Base-by-base conservation (phyloP, 495 filamentous ascomycete genomes). In the Talaromyces adpressus region DNA sequence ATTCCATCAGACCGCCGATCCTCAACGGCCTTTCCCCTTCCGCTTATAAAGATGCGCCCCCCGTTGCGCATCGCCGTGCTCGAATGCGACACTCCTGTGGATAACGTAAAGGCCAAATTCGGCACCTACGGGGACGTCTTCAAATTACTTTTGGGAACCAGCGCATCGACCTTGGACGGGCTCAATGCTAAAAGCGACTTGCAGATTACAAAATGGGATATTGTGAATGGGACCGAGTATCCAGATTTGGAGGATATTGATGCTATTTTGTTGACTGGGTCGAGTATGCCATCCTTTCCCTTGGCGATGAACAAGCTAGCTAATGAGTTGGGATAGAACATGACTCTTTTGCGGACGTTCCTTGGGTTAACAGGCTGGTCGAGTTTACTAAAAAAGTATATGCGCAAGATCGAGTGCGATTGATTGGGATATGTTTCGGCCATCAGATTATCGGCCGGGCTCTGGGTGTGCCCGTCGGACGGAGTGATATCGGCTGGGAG, bases 401-500 rank as follows among this genome's bases (percentile, higher is more conserved):
- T 47, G 70, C 75, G 52, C 82, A 89, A 63, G 68, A 75, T 18
- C 78, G 82, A 62, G 82, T 96, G 22, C 81, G 84, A 23, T 73
- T 95, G 22, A 79, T 96, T 20, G 92, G 91, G 14, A 83, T 94
- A 29, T 97, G 93, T 71, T 97, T 93, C 72, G 93, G 92, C 18
- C 93, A 97, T 71, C 92, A 97, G 75, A 93, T 97, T 58, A 78
- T 96, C 58, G 91, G 84, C 0, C 81, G 92, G 20, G 91, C 92
- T 2, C 69, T 96, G 63, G 90, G 86, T 1, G 81, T 74, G 32
- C 82, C 82, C 53, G 88, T 96, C 7, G 85, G 79, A n/a, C 74
- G 84, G 47, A 90, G 83, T 67, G 79, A 83, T 32, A 72, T 70
- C 5, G 91, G 90, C 7, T 97, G 93, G 93, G 93, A 97, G 72